Evolutionary conservation across 2,329 filamentous ascomycete genomes (phyloP).

Genomic region (Penicillium brasilianum): DNA sequence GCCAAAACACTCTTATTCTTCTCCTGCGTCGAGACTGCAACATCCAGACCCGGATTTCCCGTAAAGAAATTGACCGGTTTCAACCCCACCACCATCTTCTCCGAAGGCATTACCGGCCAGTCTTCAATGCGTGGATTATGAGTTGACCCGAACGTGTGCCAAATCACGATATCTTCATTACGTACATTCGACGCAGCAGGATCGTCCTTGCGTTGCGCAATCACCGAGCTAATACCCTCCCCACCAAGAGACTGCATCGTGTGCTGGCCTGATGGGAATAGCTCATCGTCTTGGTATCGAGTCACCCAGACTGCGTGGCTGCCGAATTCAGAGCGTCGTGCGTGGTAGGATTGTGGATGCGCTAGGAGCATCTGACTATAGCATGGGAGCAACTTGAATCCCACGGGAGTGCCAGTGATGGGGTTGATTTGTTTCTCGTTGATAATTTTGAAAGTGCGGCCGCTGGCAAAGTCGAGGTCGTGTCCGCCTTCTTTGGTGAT

Average conservation of each 20-base stretch:
- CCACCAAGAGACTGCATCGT: conserved; percentile 53
- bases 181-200: conserved; percentile 26
- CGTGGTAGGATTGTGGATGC: conserved; percentile 54
- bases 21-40: conserved; percentile 27
- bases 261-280: conserved; percentile 56
- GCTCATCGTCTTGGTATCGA: conserved; percentile 55
- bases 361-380: conserved; percentile 63
- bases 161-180: conserved; percentile 44
- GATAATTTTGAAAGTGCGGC: conserved; percentile 62
- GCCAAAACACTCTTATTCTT: conserved; percentile 26
- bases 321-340: conserved; percentile 56
- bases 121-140: conserved; percentile 50
- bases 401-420: conserved; percentile 57
- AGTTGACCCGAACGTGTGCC: conserved; percentile 48
- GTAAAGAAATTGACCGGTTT: conserved; percentile 33
- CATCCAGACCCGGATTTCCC: conserved; percentile 29
- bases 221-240: conserved; percentile 30
- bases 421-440: conserved; percentile 57
- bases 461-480: conserved; percentile 42
- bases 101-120: conserved; percentile 46
- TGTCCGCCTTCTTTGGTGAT: conserved; percentile 52
- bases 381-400: conserved; percentile 59
- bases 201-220: conserved; percentile 30
- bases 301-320: conserved; percentile 60
- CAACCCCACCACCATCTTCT: conserved; percentile 31